Percentiles rank a stretch among this genome's conserved stretches.
Evolutionary conservation across 768 basidiomycete genomes (phyloP).

Genomic region (Serendipita sp.): DNA sequence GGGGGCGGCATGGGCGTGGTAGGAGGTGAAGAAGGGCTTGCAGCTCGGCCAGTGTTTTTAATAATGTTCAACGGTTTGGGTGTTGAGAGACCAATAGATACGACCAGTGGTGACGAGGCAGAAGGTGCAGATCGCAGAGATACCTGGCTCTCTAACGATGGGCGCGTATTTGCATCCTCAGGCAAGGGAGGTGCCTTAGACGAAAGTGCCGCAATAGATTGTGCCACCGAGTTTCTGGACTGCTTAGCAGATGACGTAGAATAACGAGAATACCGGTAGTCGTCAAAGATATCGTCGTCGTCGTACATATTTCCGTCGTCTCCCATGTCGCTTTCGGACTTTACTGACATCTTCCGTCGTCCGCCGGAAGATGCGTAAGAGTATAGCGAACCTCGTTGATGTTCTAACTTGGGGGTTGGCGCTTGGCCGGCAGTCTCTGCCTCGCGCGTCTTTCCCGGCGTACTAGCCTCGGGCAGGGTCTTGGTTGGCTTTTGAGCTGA

Average conservation of each 20-base stretch:
- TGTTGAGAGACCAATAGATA: not conserved
- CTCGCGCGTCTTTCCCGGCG: too few species aligned
- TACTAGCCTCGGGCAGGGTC: not conserved
- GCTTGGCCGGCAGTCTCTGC: not conserved
- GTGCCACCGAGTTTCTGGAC: not conserved
- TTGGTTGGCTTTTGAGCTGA: not conserved
- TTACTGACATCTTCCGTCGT: not conserved
- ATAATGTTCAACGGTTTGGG: not conserved
- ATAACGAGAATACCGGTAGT: slow-evolving; percentile 11
- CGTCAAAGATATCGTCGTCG: slow-evolving; percentile 10
- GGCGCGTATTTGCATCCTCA: not conserved
- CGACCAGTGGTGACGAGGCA: not conserved
- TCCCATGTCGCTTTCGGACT: slow-evolving; percentile 4
- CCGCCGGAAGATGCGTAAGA: not conserved
- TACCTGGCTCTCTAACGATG: not conserved
- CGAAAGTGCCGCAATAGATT: not conserved
- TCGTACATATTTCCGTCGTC: slow-evolving; percentile 8
- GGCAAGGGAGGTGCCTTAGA: slow-evolving; percentile 1
- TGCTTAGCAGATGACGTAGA: slow-evolving; percentile 8
- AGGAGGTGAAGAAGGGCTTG: not conserved
- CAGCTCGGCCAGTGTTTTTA: not conserved
- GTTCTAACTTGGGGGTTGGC: not conserved
- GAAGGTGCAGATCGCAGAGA: slow-evolving; percentile 3
- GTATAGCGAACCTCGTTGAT: not conserved
- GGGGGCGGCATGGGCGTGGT: not conserved